phyloP scores from a whole-genome alignment of 768 basidiomycete species.

The Leccinum subtestaceum region DNA sequence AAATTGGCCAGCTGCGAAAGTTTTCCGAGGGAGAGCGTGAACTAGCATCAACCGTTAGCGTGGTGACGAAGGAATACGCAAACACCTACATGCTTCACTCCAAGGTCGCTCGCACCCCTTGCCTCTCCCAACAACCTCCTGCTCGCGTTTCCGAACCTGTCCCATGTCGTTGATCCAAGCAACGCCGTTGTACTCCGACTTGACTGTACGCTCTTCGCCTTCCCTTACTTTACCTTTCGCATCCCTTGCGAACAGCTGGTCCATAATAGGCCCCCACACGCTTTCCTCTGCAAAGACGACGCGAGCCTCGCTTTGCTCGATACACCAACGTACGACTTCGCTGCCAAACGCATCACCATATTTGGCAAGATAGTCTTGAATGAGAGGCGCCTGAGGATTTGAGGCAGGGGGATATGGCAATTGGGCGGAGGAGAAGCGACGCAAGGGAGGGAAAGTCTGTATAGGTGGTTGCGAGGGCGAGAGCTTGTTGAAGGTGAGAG shows the following conservation, averaged over 20 bases:
- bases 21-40: slow-evolving; percentile 91
- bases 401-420: slow-evolving; percentile 59
- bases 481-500: slow-evolving; percentile 68
- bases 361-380: slow-evolving; percentile 69
- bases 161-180: slow-evolving; percentile 90
- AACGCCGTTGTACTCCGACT: slow-evolving; percentile 49
- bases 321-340: slow-evolving; percentile 92
- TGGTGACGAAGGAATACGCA: not conserved
- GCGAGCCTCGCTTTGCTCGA: slow-evolving; percentile 83
- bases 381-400: slow-evolving; percentile 60
- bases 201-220: slow-evolving; percentile 37
- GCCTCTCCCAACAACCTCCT: slow-evolving; percentile 62
- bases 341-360: slow-evolving; percentile 83
- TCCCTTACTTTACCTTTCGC: slow-evolving; percentile 26
- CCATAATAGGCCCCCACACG: slow-evolving; percentile 58
- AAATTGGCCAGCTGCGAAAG: slow-evolving; percentile 69
- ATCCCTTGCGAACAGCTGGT: slow-evolving; percentile 56
- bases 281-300: slow-evolving; percentile 78
- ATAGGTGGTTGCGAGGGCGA: slow-evolving; percentile 81
- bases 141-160: slow-evolving; percentile 63
- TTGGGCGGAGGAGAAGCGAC: slow-evolving; percentile 71
- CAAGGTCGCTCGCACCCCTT: slow-evolving; percentile 51
- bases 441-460: slow-evolving; percentile 85
- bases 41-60: slow-evolving; percentile 41
- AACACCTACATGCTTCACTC: slow-evolving; percentile 70